These are phyloP conservation scores for Metschnikowia aberdeeniae DNA, from an alignment of 805 yeast species.

Conservation along the genomic window DNA sequence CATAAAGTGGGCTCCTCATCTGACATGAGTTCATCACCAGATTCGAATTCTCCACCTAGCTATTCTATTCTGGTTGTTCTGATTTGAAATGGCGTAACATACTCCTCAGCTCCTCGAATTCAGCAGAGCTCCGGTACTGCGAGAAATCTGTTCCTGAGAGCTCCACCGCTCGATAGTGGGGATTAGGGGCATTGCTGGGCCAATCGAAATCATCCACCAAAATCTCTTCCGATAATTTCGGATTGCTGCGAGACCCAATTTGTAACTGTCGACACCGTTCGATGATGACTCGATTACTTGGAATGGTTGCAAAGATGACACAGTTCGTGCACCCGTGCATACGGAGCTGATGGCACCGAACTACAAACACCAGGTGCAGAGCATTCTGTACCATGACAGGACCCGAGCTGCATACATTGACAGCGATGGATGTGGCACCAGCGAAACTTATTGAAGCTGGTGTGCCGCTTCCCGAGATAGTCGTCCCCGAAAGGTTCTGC, in stretches of 20 bases:
- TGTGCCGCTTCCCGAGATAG: conserved; percentile 2
- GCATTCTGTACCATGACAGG: conserved; percentile 25
- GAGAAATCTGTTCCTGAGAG: background rate
- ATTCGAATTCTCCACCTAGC: too few species aligned
- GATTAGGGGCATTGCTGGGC: conserved; percentile 9
- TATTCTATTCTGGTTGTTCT: too few species aligned
- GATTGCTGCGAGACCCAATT: conserved; percentile 4
- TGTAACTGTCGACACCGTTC: conserved; percentile 24
- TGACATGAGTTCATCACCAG: too few species aligned
- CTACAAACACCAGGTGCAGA: conserved; percentile 10
- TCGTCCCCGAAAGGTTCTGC: conserved; percentile 4
- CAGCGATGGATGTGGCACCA: conserved; percentile 24
- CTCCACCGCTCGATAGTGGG: conserved; percentile 2
- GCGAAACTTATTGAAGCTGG: conserved; percentile 2
- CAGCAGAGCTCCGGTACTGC: background rate
- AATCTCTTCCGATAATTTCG: background rate
- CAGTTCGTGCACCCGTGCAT: conserved; percentile 12
- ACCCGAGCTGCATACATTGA: conserved; percentile 23
- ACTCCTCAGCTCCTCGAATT: too few species aligned
- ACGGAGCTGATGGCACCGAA: conserved; percentile 18
- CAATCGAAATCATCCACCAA: conserved; percentile 17
- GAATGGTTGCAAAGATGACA: conserved; percentile 18
- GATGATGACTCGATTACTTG: conserved; percentile 24
- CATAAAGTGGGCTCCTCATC: too few species aligned
- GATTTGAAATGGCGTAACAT: too few species aligned